Conservation (phyloP, 2,329 filamentous ascomycete species). For the Teratosphaeria zuluensis region DNA sequence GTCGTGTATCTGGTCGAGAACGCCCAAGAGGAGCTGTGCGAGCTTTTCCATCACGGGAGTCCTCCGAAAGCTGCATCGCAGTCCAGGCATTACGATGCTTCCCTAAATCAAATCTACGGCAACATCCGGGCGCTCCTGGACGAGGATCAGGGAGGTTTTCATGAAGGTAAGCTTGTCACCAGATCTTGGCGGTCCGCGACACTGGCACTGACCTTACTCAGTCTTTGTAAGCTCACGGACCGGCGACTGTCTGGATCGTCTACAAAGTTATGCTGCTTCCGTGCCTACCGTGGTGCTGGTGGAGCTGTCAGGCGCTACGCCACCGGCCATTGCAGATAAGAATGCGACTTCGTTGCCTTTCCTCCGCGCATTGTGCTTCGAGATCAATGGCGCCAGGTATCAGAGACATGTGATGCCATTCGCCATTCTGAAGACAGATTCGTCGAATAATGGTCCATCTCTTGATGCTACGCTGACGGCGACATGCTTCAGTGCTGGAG, state of each 20-base stretch:
- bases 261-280: slow-evolving; percentile 16
- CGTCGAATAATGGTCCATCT: slow-evolving; percentile 3
- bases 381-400: slow-evolving; percentile 17
- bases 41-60: slow-evolving; percentile 12
- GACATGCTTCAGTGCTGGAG: slow-evolving; percentile 72
- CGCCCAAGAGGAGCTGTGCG: slow-evolving; percentile 12
- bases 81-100: slow-evolving; percentile 1
- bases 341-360: slow-evolving; percentile 9
- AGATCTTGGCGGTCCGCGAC: background rate
- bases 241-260: slow-evolving; percentile 14
- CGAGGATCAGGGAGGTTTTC: slow-evolving; percentile 22
- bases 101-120: slow-evolving; percentile 13
- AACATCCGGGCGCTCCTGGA: slow-evolving; percentile 24
- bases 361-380: slow-evolving; percentile 15
- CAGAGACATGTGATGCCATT: slow-evolving; percentile 22
- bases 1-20: slow-evolving; percentile 24
- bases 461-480: slow-evolving; percentile 21
- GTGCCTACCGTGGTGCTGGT: slow-evolving; percentile 20
- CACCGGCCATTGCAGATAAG: slow-evolving; percentile 1
- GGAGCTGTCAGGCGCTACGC: slow-evolving; percentile 11
- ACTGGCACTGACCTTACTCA: slow-evolving; percentile 9
- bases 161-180: slow-evolving; percentile 16
- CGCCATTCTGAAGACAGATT: slow-evolving; percentile 10
- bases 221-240: slow-evolving; percentile 22
- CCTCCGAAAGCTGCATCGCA: slow-evolving; percentile 9